Evolutionary conservation across 345 rosid genomes (phyloP).

Genomic region (Acer saccharum): DNA sequence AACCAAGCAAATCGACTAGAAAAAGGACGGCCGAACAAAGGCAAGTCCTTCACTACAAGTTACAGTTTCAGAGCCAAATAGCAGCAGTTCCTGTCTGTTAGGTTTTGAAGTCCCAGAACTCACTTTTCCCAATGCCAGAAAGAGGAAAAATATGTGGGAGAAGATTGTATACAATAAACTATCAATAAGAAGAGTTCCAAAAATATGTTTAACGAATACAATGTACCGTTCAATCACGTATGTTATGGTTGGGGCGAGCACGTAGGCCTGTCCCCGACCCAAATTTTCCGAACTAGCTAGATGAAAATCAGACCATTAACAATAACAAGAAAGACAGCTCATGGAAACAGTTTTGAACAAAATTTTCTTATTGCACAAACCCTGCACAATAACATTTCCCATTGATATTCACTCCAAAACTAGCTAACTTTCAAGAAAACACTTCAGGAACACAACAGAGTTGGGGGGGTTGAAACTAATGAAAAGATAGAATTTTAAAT

Average conservation of each 20-base stretch:
- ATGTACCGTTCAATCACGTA: no score
- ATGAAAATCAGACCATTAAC: not conserved
- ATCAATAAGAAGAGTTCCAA: no score
- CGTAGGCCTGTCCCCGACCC: not conserved
- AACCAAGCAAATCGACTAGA: conserved; percentile 2
- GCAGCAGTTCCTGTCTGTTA: not conserved
- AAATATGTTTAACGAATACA: no score
- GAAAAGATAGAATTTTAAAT: no score
- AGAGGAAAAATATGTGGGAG: no score
- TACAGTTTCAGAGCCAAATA: conserved; percentile 16
- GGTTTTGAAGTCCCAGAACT: no score
- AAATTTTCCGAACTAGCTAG: not conserved
- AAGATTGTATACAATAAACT: not conserved
- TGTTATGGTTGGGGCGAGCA: not conserved
- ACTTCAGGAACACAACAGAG: conserved; percentile 3
- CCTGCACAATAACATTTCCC: conserved; percentile 33
- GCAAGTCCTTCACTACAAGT: not conserved
- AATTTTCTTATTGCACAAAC: conserved; percentile 39
- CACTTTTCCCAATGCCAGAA: no score
- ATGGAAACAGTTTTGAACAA: conserved; percentile 16
- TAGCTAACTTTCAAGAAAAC: not conserved
- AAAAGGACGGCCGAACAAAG: conserved; percentile 13
- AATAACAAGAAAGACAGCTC: no score
- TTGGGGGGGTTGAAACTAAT: not conserved
- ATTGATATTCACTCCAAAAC: conserved; percentile 25